Conservation (phyloP, 495 filamentous ascomycete species). For the Daldinia loculata region DNA sequence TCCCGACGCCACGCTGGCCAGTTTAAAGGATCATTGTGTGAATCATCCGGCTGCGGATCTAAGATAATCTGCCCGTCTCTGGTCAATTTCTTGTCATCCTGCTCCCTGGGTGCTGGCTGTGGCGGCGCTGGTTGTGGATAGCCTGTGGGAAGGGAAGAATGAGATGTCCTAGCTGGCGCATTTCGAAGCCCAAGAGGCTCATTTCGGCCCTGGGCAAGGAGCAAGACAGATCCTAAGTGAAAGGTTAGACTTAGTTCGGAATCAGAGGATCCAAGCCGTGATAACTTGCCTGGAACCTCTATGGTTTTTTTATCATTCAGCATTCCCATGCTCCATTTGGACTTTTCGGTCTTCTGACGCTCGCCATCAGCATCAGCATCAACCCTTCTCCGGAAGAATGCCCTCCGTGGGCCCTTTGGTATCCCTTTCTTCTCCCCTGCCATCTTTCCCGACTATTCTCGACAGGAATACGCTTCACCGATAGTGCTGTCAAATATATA, state of each 20-base stretch:
- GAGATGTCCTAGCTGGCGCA: slow-evolving; percentile 75
- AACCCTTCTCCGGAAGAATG: slow-evolving; percentile 28
- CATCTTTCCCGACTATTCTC: slow-evolving; percentile 11
- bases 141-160: slow-evolving; percentile 75
- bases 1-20: slow-evolving; percentile 89
- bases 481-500: background rate
- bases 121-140: slow-evolving; percentile 50
- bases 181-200: slow-evolving; percentile 83
- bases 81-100: slow-evolving; percentile 75
- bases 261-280: slow-evolving; percentile 1
- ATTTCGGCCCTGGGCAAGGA: slow-evolving; percentile 78
- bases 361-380: slow-evolving; percentile 14
- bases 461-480: background rate
- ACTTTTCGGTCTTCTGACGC: slow-evolving; percentile 15
- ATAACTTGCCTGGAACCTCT: slow-evolving; percentile 83
- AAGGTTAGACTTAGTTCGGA: slow-evolving; percentile 8
- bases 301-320: slow-evolving; percentile 84
- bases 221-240: slow-evolving; percentile 76
- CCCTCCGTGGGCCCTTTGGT: slow-evolving; percentile 10
- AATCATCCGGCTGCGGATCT: slow-evolving; percentile 92
- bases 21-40: slow-evolving; percentile 90
- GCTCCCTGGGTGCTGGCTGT: slow-evolving; percentile 32
- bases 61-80: slow-evolving; percentile 85
- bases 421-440: slow-evolving; percentile 5
- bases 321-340: slow-evolving; percentile 80